A percentile compares a stretch with the other conserved stretches of the same genome.
Conservation (phyloP, 2,329 filamentous ascomycete genomes). For the Thielaviopsis populi region DNA sequence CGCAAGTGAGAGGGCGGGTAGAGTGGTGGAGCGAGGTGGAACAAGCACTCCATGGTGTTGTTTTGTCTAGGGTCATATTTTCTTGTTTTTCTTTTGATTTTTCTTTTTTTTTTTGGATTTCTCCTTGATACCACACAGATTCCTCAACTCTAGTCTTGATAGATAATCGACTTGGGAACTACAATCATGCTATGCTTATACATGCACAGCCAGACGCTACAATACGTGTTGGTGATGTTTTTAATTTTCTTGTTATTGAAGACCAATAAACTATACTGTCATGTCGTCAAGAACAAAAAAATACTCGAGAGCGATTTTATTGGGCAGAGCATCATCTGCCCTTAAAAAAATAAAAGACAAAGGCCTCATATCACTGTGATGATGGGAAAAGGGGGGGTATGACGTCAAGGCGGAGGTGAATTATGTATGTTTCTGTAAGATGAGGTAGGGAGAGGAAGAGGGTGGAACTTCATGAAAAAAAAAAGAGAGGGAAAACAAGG, state of each 20-base stretch:
- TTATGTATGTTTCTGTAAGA: slow-evolving; percentile 1
- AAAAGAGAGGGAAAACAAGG: background rate
- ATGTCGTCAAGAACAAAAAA: background rate
- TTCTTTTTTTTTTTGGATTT: background rate
- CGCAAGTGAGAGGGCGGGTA: slow-evolving; percentile 24
- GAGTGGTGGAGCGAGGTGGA: background rate
- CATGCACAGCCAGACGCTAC: no score
- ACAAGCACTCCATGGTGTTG: background rate
- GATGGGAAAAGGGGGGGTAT: background rate
- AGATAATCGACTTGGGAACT: no score
- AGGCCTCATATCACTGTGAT: background rate
- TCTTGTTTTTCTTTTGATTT: background rate
- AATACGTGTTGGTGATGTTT: background rate
- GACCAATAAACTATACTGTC: background rate
- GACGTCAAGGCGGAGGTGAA: background rate
- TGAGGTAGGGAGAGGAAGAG: no score
- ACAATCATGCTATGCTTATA: no score
- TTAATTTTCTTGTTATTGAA: background rate
- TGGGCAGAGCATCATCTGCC: background rate
- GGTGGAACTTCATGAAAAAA: background rate
- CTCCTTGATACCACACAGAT: background rate
- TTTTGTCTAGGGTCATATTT: background rate
- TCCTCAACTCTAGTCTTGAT: background rate
- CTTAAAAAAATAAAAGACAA: background rate
- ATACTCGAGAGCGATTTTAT: background rate